Conservation (phyloP, 2,329 filamentous ascomycete species). For the Apiospora pterosperma region DNA sequence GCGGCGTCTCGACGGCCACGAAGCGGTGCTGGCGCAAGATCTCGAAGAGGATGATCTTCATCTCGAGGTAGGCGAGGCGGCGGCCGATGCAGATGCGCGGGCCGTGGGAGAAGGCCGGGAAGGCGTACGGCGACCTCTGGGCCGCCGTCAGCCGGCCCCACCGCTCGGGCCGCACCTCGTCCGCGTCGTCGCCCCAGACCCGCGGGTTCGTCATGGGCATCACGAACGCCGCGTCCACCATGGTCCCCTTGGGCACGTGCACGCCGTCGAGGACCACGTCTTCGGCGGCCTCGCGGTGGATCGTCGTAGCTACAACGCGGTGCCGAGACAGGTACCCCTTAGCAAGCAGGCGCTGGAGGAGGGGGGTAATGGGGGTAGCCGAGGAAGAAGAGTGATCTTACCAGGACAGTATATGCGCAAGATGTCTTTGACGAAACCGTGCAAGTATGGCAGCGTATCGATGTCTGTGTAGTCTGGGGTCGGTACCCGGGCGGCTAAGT, state of each 20-base stretch:
- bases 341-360: neutral
- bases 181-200: slow-evolving; percentile 21
- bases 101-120: slow-evolving; percentile 23
- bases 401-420: slow-evolving; percentile 30
- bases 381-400: slow-evolving; percentile 14
- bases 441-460: slow-evolving; percentile 27
- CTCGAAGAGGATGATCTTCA: slow-evolving; percentile 23
- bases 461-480: slow-evolving; percentile 24
- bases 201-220: slow-evolving; percentile 12
- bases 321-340: too few relatives aligned
- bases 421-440: slow-evolving; percentile 32
- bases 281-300: slow-evolving; percentile 15
- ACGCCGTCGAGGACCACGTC: slow-evolving; percentile 20
- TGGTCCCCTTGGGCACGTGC: slow-evolving; percentile 20
- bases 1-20: slow-evolving; percentile 13
- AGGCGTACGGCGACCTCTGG: slow-evolving; percentile 26
- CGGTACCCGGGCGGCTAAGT: slow-evolving; percentile 11
- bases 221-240: slow-evolving; percentile 17
- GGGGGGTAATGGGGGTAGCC: neutral
- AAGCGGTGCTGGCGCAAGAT: slow-evolving; percentile 19
- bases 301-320: slow-evolving; percentile 9
- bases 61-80: slow-evolving; percentile 17
- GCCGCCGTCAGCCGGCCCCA: slow-evolving; percentile 16
- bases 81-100: slow-evolving; percentile 24
- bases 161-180: slow-evolving; percentile 17